Evolutionary conservation across 768 basidiomycete species (phyloP), one percentile per base, ranked within the genome.

Genomic region (Tylopilus vinaceipallidus): DNA sequence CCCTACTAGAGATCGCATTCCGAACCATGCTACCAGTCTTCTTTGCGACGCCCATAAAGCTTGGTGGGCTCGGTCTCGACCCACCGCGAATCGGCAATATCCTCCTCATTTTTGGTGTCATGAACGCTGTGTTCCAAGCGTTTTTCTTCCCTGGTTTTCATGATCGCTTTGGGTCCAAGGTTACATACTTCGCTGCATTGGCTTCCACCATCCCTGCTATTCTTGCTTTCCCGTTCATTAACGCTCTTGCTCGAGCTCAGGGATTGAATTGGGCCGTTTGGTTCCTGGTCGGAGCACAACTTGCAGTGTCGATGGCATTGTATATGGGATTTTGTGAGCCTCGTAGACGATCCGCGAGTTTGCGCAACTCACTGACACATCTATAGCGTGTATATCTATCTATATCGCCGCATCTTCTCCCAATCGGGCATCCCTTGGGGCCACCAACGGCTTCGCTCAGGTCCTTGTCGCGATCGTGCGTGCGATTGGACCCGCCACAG

Each of bases 21-120:
- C 80, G 80, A 41, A 76, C 83, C 8, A 67, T 90, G 10, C 82
- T 83, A 36, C 88, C 89, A 0, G 63, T 88, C 22, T 90, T 87
- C 67, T 73, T 81, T 42, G 80, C 86, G n/a, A 88, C 86, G 6
- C 85, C 88, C 16, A 71, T 83, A 47, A 72, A 74, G 20, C 72
- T 81, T 13, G 88, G 88, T 26, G 88, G 88, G 0, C 76, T 89
- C 14, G 86, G 85, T 4, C 68, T 90, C 17, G 68, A 77, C 17
- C 86, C 88, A 4, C 70, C 79, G 3, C 66, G 61, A 9, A 90
- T 91, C 30, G 88, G 88, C 4, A 76, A 77, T 32, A 77, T 88
- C 50, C 71, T 88, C 19, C 78, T 83, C 7, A 45, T 71, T 6
- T 82, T 76, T 58, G 88, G 87, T 1, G 59, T 86, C 23, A 59